These are phyloP conservation scores for Penicillium longicatenatum DNA, from an alignment of 495 filamentous ascomycete species.

Conservation along the genomic window DNA sequence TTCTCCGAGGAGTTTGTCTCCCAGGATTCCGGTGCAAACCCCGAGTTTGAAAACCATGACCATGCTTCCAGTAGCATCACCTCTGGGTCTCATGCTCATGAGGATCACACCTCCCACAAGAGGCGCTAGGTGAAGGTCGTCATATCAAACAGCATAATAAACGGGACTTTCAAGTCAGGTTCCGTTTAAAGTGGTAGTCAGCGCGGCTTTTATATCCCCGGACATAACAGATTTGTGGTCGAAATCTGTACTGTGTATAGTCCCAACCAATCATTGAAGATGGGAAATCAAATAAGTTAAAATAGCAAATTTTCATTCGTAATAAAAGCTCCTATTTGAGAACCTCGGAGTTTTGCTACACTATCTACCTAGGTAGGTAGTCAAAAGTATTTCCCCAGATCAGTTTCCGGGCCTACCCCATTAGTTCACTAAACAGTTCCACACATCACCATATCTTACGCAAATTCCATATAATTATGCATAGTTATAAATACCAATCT, in stretches of 20 bases:
- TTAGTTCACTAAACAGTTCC: too few relatives aligned
- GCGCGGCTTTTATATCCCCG: slow-evolving; percentile 22
- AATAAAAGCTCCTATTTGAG: neutral
- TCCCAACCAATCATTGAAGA: neutral
- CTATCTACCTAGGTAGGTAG: neutral
- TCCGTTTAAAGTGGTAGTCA: slow-evolving; percentile 5
- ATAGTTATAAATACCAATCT: too few relatives aligned
- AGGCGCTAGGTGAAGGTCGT: slow-evolving; percentile 22
- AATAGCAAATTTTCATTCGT: neutral
- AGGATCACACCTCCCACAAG: slow-evolving; percentile 31
- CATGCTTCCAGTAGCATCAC: neutral
- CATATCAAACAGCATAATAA: neutral
- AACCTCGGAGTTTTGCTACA: slow-evolving; percentile 10
- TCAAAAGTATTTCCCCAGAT: too few relatives aligned
- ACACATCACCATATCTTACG: too few relatives aligned
- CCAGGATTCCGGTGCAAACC: slow-evolving; percentile 64
- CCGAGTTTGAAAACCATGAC: slow-evolving; percentile 39
- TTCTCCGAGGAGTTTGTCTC: slow-evolving; percentile 81
- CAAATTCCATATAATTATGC: too few relatives aligned
- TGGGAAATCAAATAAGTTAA: neutral
- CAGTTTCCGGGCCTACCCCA: too few relatives aligned
- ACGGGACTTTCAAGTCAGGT: neutral
- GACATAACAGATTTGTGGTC: neutral
- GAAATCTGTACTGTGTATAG: slow-evolving; percentile 22
- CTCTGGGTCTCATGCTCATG: slow-evolving; percentile 26